Evolutionary conservation across 2,329 filamentous ascomycete genomes (phyloP).

Genomic region (Elsinoe perseae): DNA sequence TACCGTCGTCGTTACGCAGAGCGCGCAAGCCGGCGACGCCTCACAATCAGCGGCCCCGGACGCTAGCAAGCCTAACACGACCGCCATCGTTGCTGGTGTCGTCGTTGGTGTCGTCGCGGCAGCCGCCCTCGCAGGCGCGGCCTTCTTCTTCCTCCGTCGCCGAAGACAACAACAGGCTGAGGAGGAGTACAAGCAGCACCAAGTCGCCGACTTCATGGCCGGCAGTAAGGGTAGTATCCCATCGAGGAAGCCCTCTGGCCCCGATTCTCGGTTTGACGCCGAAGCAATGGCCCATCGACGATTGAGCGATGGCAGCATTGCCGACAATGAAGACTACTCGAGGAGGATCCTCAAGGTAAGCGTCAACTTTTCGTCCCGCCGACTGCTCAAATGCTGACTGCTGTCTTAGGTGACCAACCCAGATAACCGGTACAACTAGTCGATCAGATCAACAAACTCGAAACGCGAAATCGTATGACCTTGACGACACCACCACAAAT

Average conservation of each 20-base stretch:
- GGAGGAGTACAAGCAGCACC: slow-evolving; percentile 76
- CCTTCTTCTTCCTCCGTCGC: slow-evolving; percentile 67
- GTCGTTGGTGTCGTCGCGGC: slow-evolving; percentile 74
- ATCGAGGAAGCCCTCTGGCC: slow-evolving; percentile 8
- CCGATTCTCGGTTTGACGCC: slow-evolving; percentile 76
- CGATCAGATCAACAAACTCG: background rate
- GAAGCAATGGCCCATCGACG: slow-evolving; percentile 71
- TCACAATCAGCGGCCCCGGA: slow-evolving; percentile 44
- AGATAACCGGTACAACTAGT: slow-evolving; percentile 14
- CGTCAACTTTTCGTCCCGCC: slow-evolving; percentile 19
- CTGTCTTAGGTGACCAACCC: slow-evolving; percentile 19
- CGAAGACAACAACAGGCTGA: slow-evolving; percentile 70
- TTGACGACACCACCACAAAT: slow-evolving; percentile 7
- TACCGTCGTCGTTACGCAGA: slow-evolving; percentile 31
- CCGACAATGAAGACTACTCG: slow-evolving; percentile 94
- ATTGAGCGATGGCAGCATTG: slow-evolving; percentile 91
- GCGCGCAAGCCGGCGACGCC: slow-evolving; percentile 32
- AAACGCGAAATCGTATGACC: slow-evolving; percentile 5
- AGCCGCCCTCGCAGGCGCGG: slow-evolving; percentile 57
- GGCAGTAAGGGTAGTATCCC: slow-evolving; percentile 37
- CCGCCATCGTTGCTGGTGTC: slow-evolving; percentile 77
- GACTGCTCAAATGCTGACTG: background rate
- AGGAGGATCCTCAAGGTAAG: slow-evolving; percentile 83
- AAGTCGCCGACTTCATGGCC: slow-evolving; percentile 61
- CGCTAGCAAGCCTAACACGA: slow-evolving; percentile 53